These are phyloP conservation scores for Erigeron canadensis DNA, from an alignment of 129 eudicot species.

Conservation along the genomic window DNA sequence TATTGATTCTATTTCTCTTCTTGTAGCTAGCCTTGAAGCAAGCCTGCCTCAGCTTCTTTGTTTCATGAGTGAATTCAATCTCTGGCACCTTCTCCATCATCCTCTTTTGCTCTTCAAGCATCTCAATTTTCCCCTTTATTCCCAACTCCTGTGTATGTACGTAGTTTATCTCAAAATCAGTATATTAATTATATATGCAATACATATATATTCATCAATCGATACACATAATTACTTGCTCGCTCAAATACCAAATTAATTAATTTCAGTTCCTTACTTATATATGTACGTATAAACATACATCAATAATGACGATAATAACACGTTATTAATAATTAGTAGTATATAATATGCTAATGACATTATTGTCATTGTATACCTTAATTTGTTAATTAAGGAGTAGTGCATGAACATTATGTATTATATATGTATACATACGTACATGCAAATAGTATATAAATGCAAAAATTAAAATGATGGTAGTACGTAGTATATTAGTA, in stretches of 20 bases:
- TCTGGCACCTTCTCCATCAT: slow-evolving; percentile 52
- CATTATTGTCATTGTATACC: too few relatives aligned
- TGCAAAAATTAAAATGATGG: background rate
- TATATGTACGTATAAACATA: too few relatives aligned
- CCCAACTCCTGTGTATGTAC: slow-evolving; percentile 49
- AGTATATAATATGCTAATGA: too few relatives aligned
- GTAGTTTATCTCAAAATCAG: slow-evolving; percentile 2
- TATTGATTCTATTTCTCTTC: slow-evolving; percentile 39
- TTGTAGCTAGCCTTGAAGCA: slow-evolving; percentile 88
- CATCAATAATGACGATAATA: too few relatives aligned
- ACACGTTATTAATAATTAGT: too few relatives aligned
- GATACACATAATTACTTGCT: background rate
- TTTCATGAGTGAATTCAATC: slow-evolving; percentile 47
- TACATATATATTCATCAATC: background rate
- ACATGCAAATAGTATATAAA: background rate
- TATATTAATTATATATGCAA: background rate
- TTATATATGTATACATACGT: too few relatives aligned
- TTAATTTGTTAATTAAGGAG: background rate
- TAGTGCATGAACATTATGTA: background rate
- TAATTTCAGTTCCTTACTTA: too few relatives aligned
- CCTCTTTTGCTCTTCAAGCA: slow-evolving; percentile 60
- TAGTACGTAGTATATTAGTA: background rate
- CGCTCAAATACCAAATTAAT: background rate
- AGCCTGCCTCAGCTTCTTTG: slow-evolving; percentile 73
- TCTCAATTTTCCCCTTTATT: slow-evolving; percentile 41